A percentile compares a stretch with the other conserved stretches of the same genome.
phyloP scores from a whole-genome alignment of 768 basidiomycete species.

The Termitomyces sp. region DNA sequence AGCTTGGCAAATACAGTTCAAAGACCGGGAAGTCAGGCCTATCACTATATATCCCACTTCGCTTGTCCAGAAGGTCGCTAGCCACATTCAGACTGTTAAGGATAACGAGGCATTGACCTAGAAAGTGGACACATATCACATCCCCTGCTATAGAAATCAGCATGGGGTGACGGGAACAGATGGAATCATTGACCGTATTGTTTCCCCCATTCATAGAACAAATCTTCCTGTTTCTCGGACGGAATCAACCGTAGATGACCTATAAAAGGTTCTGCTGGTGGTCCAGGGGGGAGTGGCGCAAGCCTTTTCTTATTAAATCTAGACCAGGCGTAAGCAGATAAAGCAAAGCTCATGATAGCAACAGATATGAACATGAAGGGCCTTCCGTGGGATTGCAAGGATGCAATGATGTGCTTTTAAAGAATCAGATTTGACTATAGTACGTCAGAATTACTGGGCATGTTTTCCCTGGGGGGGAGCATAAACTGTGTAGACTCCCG shows the following conservation, averaged over 20 bases:
- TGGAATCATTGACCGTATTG: no score
- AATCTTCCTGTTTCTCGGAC: conserved; percentile 4
- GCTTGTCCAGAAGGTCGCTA: conserved; percentile 11
- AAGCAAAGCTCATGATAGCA: not conserved
- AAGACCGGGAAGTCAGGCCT: conserved; percentile 12
- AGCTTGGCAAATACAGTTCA: conserved; percentile 11
- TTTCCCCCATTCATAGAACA: conserved; percentile 10
- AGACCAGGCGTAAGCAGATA: not conserved
- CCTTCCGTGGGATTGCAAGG: not conserved
- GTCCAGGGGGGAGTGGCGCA: conserved; percentile 13
- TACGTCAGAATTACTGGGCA: not conserved
- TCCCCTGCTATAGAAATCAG: conserved; percentile 2
- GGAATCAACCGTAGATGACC: conserved; percentile 12
- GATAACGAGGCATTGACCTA: conserved; percentile 10
- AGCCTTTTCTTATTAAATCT: not conserved
- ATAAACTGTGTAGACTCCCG: no score
- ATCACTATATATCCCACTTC: conserved; percentile 12
- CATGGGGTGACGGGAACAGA: no score
- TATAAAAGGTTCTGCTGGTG: conserved; percentile 12
- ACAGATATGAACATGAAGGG: not conserved
- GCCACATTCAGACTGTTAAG: conserved; percentile 13
- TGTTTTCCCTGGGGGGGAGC: no score
- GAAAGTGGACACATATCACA: conserved; percentile 9
- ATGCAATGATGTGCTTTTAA: not conserved
- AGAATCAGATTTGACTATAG: no score